Conservation (phyloP, 371 early-diverging fungal genomes). For the Mortierella polycephala region DNA sequence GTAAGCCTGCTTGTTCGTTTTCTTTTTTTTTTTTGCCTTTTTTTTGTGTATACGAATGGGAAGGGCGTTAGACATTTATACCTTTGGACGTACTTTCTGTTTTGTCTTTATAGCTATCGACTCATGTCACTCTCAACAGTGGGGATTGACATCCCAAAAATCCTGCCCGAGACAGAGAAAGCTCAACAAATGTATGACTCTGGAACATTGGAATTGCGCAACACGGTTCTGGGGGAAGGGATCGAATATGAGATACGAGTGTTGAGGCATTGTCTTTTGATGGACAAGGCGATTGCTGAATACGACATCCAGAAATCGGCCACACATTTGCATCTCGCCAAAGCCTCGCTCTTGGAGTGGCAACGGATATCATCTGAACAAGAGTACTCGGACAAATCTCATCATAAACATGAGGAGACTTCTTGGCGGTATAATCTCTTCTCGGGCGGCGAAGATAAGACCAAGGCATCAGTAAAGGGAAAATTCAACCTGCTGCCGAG, state of each 20-base stretch:
- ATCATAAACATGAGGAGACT: conserved; percentile 51
- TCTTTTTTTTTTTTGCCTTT: not conserved
- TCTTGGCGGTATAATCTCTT: conserved; percentile 52
- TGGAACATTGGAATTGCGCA: conserved; percentile 37
- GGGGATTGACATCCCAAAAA: conserved; percentile 28
- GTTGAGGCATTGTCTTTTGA: conserved; percentile 56
- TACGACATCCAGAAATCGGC: conserved; percentile 69
- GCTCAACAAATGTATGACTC: conserved; percentile 17
- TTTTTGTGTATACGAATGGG: not conserved
- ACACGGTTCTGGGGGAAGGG: conserved; percentile 56
- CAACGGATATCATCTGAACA: conserved; percentile 59
- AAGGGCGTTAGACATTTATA: not conserved
- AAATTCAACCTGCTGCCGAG: conserved; percentile 57
- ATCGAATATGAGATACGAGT: conserved; percentile 62
- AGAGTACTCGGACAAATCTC: conserved; percentile 59
- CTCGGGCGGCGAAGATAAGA: conserved; percentile 18
- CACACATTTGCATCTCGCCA: conserved; percentile 59
- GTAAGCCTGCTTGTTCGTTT: conserved; percentile 15
- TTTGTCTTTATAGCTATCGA: conserved; percentile 48
- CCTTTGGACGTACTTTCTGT: not conserved
- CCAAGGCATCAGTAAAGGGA: conserved; percentile 9
- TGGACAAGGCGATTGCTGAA: conserved; percentile 59
- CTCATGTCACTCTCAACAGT: conserved; percentile 48
- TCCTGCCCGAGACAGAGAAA: conserved; percentile 34
- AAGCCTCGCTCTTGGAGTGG: conserved; percentile 63